Evolutionary conservation across 2,329 filamentous ascomycete species (phyloP).

Genomic region (Chaetomium sp.): DNA sequence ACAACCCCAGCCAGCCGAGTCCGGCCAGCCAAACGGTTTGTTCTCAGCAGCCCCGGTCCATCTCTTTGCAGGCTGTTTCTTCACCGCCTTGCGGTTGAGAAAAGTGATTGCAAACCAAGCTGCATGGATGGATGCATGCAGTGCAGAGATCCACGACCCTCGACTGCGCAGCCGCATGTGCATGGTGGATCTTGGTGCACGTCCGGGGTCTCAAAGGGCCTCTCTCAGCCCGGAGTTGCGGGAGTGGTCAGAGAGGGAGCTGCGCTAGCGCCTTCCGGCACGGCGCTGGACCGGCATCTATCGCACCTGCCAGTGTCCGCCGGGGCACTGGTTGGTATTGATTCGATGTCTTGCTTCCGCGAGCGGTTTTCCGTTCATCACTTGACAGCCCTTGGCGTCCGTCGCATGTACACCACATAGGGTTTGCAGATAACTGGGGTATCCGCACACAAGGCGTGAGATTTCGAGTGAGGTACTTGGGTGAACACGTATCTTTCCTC

Average conservation of each 20-base stretch:
- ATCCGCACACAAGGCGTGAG: too few species aligned
- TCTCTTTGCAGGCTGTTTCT: constrained; percentile 1
- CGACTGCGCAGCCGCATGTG: constrained; percentile 1
- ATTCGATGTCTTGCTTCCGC: too few species aligned
- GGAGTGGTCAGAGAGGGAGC: constrained; percentile 8
- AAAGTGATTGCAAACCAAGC: constrained; percentile 12
- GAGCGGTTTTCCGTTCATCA: too few species aligned
- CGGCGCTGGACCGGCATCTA: not conserved
- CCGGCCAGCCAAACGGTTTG: constrained; percentile 11
- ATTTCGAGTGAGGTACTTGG: too few species aligned
- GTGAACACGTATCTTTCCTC: too few species aligned
- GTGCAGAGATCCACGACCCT: constrained; percentile 11
- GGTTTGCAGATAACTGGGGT: too few species aligned
- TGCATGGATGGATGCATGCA: constrained; percentile 19
- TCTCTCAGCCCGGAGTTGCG: constrained; percentile 1
- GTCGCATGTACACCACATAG: too few species aligned
- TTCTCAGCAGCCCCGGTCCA: constrained; percentile 6
- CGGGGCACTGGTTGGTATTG: too few species aligned
- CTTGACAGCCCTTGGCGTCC: too few species aligned
- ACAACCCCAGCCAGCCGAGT: not conserved
- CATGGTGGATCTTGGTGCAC: not conserved
- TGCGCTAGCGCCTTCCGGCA: constrained; percentile 3
- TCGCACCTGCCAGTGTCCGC: not conserved
- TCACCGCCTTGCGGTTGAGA: constrained; percentile 16
- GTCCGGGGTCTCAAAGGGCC: constrained; percentile 9